Evolutionary conservation across 805 yeast species (phyloP).

Genomic region (Metschnikowia vanudenii): DNA sequence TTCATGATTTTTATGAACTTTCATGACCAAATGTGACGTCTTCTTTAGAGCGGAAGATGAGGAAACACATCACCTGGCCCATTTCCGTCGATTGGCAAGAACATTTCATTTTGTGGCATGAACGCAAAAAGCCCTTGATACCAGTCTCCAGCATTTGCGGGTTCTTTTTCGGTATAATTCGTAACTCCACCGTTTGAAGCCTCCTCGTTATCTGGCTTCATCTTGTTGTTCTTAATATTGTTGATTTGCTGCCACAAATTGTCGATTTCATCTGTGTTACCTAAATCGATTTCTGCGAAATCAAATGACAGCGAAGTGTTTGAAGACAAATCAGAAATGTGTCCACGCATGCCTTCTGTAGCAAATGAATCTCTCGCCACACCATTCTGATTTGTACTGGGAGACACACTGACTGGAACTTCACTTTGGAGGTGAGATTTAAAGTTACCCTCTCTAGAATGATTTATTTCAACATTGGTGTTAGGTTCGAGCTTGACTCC

Average conservation of each 20-base stretch:
- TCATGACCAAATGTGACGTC: no score
- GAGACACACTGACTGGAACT: neutral
- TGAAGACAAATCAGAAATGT: conserved; percentile 3
- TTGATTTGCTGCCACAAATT: conserved; percentile 12
- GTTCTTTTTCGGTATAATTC: neutral
- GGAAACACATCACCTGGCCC: conserved; percentile 4
- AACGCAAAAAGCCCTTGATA: conserved; percentile 8
- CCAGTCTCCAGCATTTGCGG: conserved; percentile 4
- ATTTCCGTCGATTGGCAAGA: conserved; percentile 2
- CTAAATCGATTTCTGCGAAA: conserved; percentile 2
- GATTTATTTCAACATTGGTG: neutral
- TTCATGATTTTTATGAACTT: no score
- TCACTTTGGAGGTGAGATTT: neutral
- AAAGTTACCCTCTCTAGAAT: neutral
- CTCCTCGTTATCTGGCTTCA: neutral
- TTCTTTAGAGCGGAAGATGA: neutral
- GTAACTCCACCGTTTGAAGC: neutral
- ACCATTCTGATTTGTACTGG: neutral
- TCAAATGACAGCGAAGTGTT: conserved; percentile 7
- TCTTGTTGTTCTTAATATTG: conserved; percentile 7
- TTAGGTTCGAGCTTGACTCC: neutral
- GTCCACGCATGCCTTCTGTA: neutral
- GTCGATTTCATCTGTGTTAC: conserved; percentile 10
- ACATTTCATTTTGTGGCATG: conserved; percentile 5
- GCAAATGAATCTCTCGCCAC: neutral